Percentiles rank a stretch among this genome's conserved stretches.
Conservation (phyloP, 1,284 basidiomycete species). For the Xerocomus amazonicus region DNA sequence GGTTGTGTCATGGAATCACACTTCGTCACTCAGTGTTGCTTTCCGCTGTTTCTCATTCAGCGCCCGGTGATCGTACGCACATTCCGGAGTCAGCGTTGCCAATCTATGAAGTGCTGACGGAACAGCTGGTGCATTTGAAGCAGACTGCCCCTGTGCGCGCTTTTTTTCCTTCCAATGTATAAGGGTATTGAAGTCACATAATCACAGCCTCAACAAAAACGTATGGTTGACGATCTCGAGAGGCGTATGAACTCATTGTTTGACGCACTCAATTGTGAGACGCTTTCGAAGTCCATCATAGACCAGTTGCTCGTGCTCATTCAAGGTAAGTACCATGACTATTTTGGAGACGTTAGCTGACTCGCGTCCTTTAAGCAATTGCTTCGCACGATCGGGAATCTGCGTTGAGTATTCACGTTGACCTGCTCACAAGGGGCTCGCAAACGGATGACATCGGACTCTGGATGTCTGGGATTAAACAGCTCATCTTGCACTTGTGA, state of each 20-base stretch:
- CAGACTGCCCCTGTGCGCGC: slow-evolving; percentile 65
- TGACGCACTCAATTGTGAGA: slow-evolving; percentile 90
- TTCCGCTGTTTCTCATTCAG: slow-evolving; percentile 37
- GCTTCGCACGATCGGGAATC: slow-evolving; percentile 64
- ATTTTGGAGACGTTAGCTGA: slow-evolving; percentile 38
- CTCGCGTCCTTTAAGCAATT: slow-evolving; percentile 57
- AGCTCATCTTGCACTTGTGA: slow-evolving; percentile 66
- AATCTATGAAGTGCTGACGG: slow-evolving; percentile 65
- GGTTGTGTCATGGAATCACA: background rate
- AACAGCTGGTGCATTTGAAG: slow-evolving; percentile 63
- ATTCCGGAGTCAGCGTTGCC: slow-evolving; percentile 73
- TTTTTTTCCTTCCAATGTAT: background rate
- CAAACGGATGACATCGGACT: slow-evolving; percentile 78
- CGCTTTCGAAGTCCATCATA: slow-evolving; percentile 68
- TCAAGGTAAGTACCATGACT: slow-evolving; percentile 45
- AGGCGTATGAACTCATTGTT: slow-evolving; percentile 84
- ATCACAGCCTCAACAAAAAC: slow-evolving; percentile 71
- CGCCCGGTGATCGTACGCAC: slow-evolving; percentile 87
- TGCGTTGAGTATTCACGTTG: slow-evolving; percentile 75
- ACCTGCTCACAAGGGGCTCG: slow-evolving; percentile 71
- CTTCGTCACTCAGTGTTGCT: background rate
- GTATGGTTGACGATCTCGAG: slow-evolving; percentile 86
- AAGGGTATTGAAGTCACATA: background rate
- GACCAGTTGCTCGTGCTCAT: slow-evolving; percentile 67
- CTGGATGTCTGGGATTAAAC: slow-evolving; percentile 87